phyloP scores from a whole-genome alignment of 192 early-diverging fungal species.

The Diversispora epigaea region DNA sequence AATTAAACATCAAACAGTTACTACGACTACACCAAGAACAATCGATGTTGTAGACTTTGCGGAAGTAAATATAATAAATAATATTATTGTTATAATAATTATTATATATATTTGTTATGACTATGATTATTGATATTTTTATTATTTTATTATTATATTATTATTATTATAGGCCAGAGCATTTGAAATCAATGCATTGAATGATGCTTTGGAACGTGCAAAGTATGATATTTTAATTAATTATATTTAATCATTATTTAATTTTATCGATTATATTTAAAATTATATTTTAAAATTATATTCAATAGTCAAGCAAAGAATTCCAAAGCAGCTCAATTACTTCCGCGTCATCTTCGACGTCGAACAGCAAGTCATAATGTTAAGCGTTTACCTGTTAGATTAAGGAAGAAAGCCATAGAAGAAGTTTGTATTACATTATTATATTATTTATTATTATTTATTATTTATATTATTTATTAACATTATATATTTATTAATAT shows the following conservation, averaged over 20 bases:
- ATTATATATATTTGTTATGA: background rate
- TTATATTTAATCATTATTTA: background rate
- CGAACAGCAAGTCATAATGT: constrained; percentile 93
- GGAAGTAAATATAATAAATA: constrained; percentile 38
- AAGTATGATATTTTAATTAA: constrained; percentile 34
- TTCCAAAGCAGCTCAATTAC: constrained; percentile 80
- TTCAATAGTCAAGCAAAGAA: constrained; percentile 44
- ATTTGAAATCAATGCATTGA: constrained; percentile 85
- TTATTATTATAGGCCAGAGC: constrained; percentile 73
- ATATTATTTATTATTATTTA: background rate
- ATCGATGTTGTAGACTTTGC: constrained; percentile 63
- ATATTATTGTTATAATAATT: background rate
- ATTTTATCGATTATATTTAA: constrained; percentile 13
- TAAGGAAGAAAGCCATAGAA: constrained; percentile 72
- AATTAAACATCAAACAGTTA: background rate
- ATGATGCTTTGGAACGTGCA: constrained; percentile 68
- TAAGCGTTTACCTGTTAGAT: constrained; percentile 81
- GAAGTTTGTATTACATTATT: constrained; percentile 54
- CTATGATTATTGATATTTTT: background rate
- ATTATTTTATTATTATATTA: background rate
- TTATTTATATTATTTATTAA: background rate
- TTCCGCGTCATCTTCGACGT: constrained; percentile 88
- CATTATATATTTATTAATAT: background rate
- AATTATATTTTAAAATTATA: constrained; percentile 31
- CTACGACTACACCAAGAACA: constrained; percentile 36